Evolutionary conservation across 2,329 filamentous ascomycete species (phyloP).

Genomic region (Pyricularia grisea): DNA sequence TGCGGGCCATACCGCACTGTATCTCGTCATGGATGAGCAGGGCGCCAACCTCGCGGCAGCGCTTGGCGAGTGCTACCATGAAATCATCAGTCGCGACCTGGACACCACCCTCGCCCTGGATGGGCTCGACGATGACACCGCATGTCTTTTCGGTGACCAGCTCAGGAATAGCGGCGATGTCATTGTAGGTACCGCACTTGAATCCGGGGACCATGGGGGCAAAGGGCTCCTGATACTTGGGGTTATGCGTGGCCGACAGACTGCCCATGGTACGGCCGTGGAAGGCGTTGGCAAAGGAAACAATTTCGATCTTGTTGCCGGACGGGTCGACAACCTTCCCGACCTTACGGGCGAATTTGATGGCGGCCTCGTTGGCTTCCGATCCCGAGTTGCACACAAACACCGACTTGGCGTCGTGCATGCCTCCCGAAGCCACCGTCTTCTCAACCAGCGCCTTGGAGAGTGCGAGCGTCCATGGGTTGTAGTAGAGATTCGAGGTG

Average conservation of each 20-base stretch:
- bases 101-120: slow-evolving; percentile 93
- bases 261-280: slow-evolving; percentile 95
- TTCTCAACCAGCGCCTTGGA: slow-evolving; percentile 77
- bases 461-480: slow-evolving; percentile 85
- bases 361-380: slow-evolving; percentile 94
- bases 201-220: slow-evolving; percentile 93
- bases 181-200: slow-evolving; percentile 77
- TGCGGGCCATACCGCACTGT: slow-evolving; percentile 84
- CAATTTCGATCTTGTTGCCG: slow-evolving; percentile 69
- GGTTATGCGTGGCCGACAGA: slow-evolving; percentile 92
- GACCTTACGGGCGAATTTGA: slow-evolving; percentile 92
- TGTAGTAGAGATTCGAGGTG: slow-evolving; percentile 94
- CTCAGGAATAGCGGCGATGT: slow-evolving; percentile 59
- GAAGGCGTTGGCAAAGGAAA: slow-evolving; percentile 88
- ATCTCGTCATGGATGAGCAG: slow-evolving; percentile 95
- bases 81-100: slow-evolving; percentile 78
- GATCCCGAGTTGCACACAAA: slow-evolving; percentile 96
- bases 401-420: slow-evolving; percentile 69
- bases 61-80: slow-evolving; percentile 68
- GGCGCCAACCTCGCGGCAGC: slow-evolving; percentile 80
- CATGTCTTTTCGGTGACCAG: slow-evolving; percentile 81
- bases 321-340: slow-evolving; percentile 67
- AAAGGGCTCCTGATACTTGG: slow-evolving; percentile 95
- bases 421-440: slow-evolving; percentile 69
- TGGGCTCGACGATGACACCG: slow-evolving; percentile 92